These are phyloP conservation scores for Fusarium hostae DNA, from an alignment of 2,329 filamentous ascomycete species.

Conservation along the genomic window DNA sequence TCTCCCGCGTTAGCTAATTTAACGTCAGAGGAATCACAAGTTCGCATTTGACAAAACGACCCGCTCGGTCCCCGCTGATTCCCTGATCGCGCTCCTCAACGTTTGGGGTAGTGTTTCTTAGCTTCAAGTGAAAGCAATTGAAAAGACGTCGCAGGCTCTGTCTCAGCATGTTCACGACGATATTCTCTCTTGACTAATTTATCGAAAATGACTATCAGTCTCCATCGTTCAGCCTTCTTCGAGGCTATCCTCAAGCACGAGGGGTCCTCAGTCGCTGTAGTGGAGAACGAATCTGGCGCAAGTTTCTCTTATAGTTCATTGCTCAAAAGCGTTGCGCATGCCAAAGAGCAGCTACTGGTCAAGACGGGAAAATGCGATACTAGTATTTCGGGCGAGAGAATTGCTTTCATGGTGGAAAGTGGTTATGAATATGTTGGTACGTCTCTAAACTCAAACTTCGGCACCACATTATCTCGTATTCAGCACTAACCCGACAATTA, in stretches of 20 bases:
- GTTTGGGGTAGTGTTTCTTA: neutral
- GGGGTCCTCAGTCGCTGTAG: neutral
- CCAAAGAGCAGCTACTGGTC: neutral
- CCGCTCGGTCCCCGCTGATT: neutral
- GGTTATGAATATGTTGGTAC: conserved; percentile 98
- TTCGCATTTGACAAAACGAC: neutral
- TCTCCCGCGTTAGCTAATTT: neutral
- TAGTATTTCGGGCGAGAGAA: conserved; percentile 70
- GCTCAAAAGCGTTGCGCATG: neutral
- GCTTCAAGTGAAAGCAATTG: neutral
- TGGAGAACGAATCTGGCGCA: neutral
- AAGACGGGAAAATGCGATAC: neutral
- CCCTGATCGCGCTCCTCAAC: neutral
- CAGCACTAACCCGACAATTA: neutral
- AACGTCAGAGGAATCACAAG: neutral
- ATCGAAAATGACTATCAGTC: neutral
- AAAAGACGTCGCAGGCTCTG: neutral
- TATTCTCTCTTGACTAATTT: neutral
- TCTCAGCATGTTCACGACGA: neutral
- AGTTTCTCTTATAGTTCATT: neutral
- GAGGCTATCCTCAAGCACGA: conserved; percentile 15
- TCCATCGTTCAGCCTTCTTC: neutral
- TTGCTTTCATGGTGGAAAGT: conserved; percentile 94
- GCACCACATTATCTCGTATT: accelerated
- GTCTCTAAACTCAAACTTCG: conserved; percentile 14